Percentiles rank a stretch among this genome's conserved stretches.
phyloP scores from a whole-genome alignment of 441 rosid genomes.

The Jatropha multifida region DNA sequence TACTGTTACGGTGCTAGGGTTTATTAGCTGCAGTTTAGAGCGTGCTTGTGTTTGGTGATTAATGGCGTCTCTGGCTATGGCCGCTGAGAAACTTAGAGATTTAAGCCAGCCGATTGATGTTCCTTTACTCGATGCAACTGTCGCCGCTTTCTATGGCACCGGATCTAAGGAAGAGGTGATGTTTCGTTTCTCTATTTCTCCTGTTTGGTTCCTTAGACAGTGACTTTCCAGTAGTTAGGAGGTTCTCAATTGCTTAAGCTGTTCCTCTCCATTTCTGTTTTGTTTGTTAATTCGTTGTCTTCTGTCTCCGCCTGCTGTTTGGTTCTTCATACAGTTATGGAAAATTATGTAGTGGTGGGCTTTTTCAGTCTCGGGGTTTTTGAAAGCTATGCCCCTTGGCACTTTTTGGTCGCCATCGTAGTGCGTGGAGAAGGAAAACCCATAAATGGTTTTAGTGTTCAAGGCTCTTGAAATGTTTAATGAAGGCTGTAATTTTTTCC shows the following conservation, averaged over 20 bases:
- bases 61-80: slow-evolving; percentile 60
- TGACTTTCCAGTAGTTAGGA: neutral
- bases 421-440: too few relatives aligned
- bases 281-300: neutral
- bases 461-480: neutral
- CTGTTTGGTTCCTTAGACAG: slow-evolving; percentile 7
- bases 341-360: neutral
- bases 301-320: neutral
- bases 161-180: slow-evolving; percentile 99
- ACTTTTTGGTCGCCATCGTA: neutral
- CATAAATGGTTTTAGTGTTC: neutral
- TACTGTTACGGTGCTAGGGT: slow-evolving; percentile 37
- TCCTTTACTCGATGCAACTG: slow-evolving; percentile 90
- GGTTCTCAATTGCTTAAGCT: neutral
- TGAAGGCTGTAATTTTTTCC: neutral
- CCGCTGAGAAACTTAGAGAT: slow-evolving; percentile 95
- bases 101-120: slow-evolving; percentile 98
- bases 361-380: slow-evolving; percentile 12
- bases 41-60: slow-evolving; percentile 2
- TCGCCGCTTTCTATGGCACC: slow-evolving; percentile 99
- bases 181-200: slow-evolving; percentile 18
- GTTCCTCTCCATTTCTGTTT: neutral
- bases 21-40: slow-evolving; percentile 14
- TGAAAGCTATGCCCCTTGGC: neutral
- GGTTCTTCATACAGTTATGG: neutral